phyloP scores from a whole-genome alignment of 2,329 filamentous ascomycete genomes.

The Macroventuria anomochaeta region DNA sequence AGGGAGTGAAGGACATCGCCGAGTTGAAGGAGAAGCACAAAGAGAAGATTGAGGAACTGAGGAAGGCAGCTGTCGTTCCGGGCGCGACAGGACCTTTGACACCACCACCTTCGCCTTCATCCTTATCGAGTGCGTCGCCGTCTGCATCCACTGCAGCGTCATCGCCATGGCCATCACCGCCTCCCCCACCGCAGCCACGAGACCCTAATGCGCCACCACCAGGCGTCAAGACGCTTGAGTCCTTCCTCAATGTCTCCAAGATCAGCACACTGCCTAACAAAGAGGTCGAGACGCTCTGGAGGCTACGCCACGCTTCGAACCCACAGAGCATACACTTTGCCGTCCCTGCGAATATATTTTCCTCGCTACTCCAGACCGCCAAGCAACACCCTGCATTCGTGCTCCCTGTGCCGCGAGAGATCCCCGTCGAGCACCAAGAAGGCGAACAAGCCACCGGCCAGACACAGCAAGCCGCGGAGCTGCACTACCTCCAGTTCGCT shows the following conservation, averaged over 20 bases:
- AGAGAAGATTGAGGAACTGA: slow-evolving; percentile 78
- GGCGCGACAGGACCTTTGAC: slow-evolving; percentile 56
- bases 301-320: slow-evolving; percentile 78
- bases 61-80: slow-evolving; percentile 68
- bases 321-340: slow-evolving; percentile 81
- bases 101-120: slow-evolving; percentile 24
- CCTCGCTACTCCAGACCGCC: slow-evolving; percentile 73
- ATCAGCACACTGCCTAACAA: slow-evolving; percentile 73
- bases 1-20: slow-evolving; percentile 73
- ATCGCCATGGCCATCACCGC: slow-evolving; percentile 36
- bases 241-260: slow-evolving; percentile 82
- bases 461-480: slow-evolving; percentile 73
- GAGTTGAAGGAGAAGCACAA: slow-evolving; percentile 82
- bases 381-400: slow-evolving; percentile 85
- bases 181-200: slow-evolving; percentile 38
- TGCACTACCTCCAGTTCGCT: slow-evolving; percentile 96
- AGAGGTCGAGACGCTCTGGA: slow-evolving; percentile 89
- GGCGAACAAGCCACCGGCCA: slow-evolving; percentile 12
- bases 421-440: slow-evolving; percentile 35
- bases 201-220: slow-evolving; percentile 41
- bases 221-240: slow-evolving; percentile 69
- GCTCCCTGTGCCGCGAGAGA: slow-evolving; percentile 76
- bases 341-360: slow-evolving; percentile 77
- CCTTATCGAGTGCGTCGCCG: slow-evolving; percentile 12
- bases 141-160: slow-evolving; percentile 14